Evolutionary conservation across 192 early-diverging fungal species (phyloP), one percentile per base, ranked within the genome.

Genomic region (Umbelopsis isabellina): DNA sequence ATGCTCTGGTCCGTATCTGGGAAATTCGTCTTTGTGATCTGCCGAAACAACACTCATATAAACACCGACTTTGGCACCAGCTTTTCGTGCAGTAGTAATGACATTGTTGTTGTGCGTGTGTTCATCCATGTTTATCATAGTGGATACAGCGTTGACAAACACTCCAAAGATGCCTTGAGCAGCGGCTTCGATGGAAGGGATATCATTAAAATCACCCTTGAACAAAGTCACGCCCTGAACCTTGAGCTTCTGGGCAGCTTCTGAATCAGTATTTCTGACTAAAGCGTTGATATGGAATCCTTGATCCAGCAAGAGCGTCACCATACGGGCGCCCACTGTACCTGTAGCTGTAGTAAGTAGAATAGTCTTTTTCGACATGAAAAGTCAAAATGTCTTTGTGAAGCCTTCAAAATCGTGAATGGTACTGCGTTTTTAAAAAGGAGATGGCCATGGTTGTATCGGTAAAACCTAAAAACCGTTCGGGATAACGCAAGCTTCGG

Each of bases 71-170:
- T 70, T 70, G 51, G 52, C 37, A 16, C 50, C 50, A 44, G 68
- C 68, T 21, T 55, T 33, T 9, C 30, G 22, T 0, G 47, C 46
- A 44, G 68, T 51, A 18, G 52, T 27, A 10, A 70, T 53, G n/a
- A 70, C 11, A 33, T 45, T 70, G 1, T 44, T 51, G 33, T 21
- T 41, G 53, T 50, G 44, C 21, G 7, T 18, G 37, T 41, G 21
- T 50, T 70, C 52, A 44, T 70, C 68, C 13, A 53, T 13, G 16
- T 48, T 70, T 6, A 41, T 18, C 10, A 71, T 35, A 33, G 64
- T 58, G 50, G 55, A 68, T 13, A 71, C 66, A 23, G 33, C 76
- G 46, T 53, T 66, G 15, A 70, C 46, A 47, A 68, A 74, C 20
- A 70, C 53, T 68, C 80, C 80, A 3, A 16, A 61, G 25, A 61